A percentile compares a stretch with the other conserved stretches of the same genome.
Evolutionary conservation across 169 alveolate species (phyloP).

Genomic region (Cryptosporidium viatorum): DNA sequence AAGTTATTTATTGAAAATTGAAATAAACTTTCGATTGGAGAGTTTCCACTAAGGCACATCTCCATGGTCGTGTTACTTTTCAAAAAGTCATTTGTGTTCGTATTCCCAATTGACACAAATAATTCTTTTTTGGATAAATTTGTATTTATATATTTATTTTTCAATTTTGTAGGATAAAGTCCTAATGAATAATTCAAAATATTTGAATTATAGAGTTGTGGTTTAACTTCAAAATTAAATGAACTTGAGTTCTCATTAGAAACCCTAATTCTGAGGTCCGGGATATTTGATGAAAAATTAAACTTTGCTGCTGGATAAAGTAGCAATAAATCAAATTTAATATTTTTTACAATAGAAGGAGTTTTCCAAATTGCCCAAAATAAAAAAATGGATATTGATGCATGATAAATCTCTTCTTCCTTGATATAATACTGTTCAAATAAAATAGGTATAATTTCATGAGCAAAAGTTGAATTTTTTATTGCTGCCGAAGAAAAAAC

Average conservation of each 20-base stretch:
- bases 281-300: slow-evolving; percentile 26
- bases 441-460: slow-evolving; percentile 8
- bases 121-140: not conserved
- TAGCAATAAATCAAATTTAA: slow-evolving; percentile 27
- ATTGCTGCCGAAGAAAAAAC: slow-evolving; percentile 7
- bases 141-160: not conserved
- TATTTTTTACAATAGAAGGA: slow-evolving; percentile 35
- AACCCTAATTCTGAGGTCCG: slow-evolving; percentile 33
- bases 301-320: slow-evolving; percentile 24
- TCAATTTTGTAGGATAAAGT: slow-evolving; percentile 8
- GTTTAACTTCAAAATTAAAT: slow-evolving; percentile 5
- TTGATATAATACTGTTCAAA: slow-evolving; percentile 21
- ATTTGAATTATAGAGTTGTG: slow-evolving; percentile 13
- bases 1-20: slow-evolving; percentile 16
- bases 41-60: not conserved
- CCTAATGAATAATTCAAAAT: slow-evolving; percentile 42
- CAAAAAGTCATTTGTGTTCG: not conserved
- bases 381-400: slow-evolving; percentile 18
- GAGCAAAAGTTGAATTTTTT: slow-evolving; percentile 31
- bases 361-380: slow-evolving; percentile 67
- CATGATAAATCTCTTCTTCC: slow-evolving; percentile 41
- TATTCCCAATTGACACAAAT: slow-evolving; percentile 1
- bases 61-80: slow-evolving; percentile 8
- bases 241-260: not conserved
- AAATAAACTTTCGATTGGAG: slow-evolving; percentile 23